phyloP scores from a whole-genome alignment of 2,329 filamentous ascomycete genomes.

The Plenodomus tracheiphilus region DNA sequence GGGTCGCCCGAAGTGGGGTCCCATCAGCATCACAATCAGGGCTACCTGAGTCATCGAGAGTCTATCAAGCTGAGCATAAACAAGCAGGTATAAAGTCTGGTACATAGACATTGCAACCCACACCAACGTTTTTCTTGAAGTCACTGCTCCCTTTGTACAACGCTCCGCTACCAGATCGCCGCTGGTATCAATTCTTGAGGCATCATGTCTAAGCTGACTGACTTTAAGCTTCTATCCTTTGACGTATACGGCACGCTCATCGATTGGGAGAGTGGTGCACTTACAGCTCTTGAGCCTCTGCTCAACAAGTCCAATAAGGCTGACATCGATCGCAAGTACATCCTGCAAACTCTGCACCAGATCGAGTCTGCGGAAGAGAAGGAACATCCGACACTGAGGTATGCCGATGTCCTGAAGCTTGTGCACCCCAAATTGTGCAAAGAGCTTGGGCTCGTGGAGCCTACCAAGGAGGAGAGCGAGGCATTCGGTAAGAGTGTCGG shows the following conservation, averaged over 20 bases:
- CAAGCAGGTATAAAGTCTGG: not conserved
- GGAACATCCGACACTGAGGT: constrained; percentile 60
- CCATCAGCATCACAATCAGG: constrained; percentile 3
- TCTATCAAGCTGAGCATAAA: not conserved
- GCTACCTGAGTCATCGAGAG: not conserved
- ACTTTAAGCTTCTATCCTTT: constrained; percentile 65
- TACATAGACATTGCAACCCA: too few species aligned
- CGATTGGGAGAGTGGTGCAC: constrained; percentile 74
- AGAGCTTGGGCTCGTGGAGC: constrained; percentile 46
- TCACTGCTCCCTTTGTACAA: not conserved
- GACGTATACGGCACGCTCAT: constrained; percentile 81
- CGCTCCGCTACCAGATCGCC: not conserved
- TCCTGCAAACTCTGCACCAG: constrained; percentile 49
- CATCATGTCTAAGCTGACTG: constrained; percentile 40
- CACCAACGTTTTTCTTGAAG: not conserved
- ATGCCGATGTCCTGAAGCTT: constrained; percentile 62
- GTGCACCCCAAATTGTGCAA: constrained; percentile 54
- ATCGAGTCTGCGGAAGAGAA: constrained; percentile 56
- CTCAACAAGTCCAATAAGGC: constrained; percentile 42
- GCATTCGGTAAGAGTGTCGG: constrained; percentile 58
- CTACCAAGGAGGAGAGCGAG: constrained; percentile 47
- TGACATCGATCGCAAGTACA: constrained; percentile 26
- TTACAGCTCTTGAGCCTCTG: constrained; percentile 56
- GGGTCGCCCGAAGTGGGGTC: constrained; percentile 17
- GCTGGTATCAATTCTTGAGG: not conserved